Evolutionary conservation across 2,329 filamentous ascomycete genomes (phyloP), one percentile per base, ranked within the genome.

Genomic region (Aspergillus bombycis): DNA sequence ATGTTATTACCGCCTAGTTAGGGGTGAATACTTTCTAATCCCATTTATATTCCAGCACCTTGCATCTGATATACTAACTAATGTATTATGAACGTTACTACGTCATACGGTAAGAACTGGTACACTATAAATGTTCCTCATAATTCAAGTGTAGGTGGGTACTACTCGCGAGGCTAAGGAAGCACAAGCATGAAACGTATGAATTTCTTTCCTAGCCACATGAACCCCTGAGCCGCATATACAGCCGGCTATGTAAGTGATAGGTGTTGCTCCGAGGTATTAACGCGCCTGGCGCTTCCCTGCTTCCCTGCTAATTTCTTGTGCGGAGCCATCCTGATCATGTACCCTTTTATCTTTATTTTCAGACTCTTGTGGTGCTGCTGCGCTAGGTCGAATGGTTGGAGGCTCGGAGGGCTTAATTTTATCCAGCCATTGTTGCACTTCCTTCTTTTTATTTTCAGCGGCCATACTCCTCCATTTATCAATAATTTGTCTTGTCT

Each of bases 181-280:
- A n/a, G 1, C 9, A 9, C 0, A 41, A 1, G 8, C 7, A 4
- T 9, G 19, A 41, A n/a, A 7, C n/a, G 2, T n/a, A n/a, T n/a
- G 12, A n/a, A 41, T n/a, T n/a, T 4, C 38, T 10, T 41, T 41
- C 19, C 38, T 14, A 19, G 38, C 10, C 16, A 41, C 38, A 41
- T n/a, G 3, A 16, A 41, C 12, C 19, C 19, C 19, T 19, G 38
- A n/a, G 5, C 36, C 36, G 16, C 36, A 6, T n/a, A 9, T 9
- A 10, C 2, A 4, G 19, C 19, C 3, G 7, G 19, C 7, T n/a
- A n/a, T 41, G 0, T 34, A 28, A 5, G 26, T 28, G 4, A 5
- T 28, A 28, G 26, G 26, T 28, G 26, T 4, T 28, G 26, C 26
- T 28, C 26, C 4, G 11, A 36, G 2, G 14, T 14, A 16, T 6